A percentile compares a stretch with the other conserved stretches of the same genome.
Evolutionary conservation across 2,329 filamentous ascomycete species (phyloP).

Genomic region (Graphium sp.): DNA sequence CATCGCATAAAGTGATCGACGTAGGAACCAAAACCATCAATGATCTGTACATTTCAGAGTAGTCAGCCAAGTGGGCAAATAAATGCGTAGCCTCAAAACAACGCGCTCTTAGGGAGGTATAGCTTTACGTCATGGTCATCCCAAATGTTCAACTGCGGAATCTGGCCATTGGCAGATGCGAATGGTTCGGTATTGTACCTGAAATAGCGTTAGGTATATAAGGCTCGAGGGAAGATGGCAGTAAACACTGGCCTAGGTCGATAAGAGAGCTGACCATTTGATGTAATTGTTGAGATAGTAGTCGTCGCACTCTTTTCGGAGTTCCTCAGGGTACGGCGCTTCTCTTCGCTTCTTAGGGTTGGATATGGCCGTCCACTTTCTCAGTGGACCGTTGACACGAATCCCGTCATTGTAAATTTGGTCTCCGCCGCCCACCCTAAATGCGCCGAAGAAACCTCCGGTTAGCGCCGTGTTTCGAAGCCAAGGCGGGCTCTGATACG

Average conservation of each 20-base stretch:
- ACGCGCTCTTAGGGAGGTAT: not conserved
- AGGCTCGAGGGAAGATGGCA: no score
- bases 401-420: slow-evolving; percentile 96
- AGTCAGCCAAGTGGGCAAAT: not conserved
- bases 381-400: slow-evolving; percentile 66
- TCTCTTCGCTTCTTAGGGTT: slow-evolving; percentile 71
- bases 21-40: slow-evolving; percentile 88
- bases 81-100: no score
- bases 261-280: slow-evolving; percentile 37
- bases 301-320: slow-evolving; percentile 71
- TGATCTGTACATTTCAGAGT: slow-evolving; percentile 45
- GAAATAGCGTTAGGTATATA: no score
- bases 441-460: not conserved
- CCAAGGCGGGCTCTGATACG: not conserved
- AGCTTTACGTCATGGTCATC: slow-evolving; percentile 72
- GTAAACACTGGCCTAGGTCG: no score
- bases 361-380: slow-evolving; percentile 65
- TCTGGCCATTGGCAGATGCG: slow-evolving; percentile 72
- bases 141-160: slow-evolving; percentile 94
- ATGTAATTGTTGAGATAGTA: slow-evolving; percentile 90
- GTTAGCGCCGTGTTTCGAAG: not conserved
- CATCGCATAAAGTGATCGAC: slow-evolving; percentile 87
- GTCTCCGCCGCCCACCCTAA: slow-evolving; percentile 66
- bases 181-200: slow-evolving; percentile 68
- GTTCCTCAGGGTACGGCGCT: slow-evolving; percentile 58